Evolutionary conservation across 371 early-diverging fungal genomes (phyloP).

Genomic region (Saksenaea vasiformis): DNA sequence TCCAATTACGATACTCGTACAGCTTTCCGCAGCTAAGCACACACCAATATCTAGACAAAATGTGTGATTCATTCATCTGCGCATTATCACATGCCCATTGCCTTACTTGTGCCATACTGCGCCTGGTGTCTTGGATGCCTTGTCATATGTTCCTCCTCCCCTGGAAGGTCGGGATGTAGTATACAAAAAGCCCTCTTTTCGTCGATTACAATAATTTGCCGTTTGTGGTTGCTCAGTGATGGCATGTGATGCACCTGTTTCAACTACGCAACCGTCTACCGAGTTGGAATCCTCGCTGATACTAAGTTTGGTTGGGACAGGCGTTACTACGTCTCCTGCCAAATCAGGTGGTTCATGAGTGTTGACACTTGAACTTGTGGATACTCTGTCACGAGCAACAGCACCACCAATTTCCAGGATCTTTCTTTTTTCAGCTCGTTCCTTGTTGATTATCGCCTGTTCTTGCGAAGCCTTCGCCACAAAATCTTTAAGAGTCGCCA

Average conservation of each 20-base stretch:
- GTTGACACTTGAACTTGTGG: neutral
- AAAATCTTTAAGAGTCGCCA: constrained; percentile 28
- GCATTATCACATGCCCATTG: constrained; percentile 9
- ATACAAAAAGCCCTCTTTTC: constrained; percentile 70
- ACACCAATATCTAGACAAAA: constrained; percentile 63
- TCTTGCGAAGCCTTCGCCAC: constrained; percentile 42
- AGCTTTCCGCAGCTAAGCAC: constrained; percentile 71
- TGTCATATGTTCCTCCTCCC: neutral
- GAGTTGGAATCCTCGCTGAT: neutral
- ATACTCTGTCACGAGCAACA: neutral
- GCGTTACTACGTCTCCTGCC: neutral
- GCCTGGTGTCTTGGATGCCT: constrained; percentile 7
- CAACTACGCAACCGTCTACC: no score
- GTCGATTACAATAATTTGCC: constrained; percentile 29
- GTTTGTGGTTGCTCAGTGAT: no score
- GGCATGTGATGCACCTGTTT: no score
- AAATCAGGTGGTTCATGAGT: neutral
- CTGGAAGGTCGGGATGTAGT: constrained; percentile 56
- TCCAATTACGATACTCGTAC: constrained; percentile 77
- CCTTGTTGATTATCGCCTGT: constrained; percentile 33
- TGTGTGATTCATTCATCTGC: constrained; percentile 20
- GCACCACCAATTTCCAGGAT: constrained; percentile 6
- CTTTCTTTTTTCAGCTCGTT: constrained; percentile 36
- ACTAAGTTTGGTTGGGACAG: neutral
- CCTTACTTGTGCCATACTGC: constrained; percentile 5